A percentile compares a stretch with the other conserved stretches of the same genome.
These are phyloP conservation scores for Avena eriantha DNA, from an alignment of 176 grass and related monocot species.

Conservation along the genomic window DNA sequence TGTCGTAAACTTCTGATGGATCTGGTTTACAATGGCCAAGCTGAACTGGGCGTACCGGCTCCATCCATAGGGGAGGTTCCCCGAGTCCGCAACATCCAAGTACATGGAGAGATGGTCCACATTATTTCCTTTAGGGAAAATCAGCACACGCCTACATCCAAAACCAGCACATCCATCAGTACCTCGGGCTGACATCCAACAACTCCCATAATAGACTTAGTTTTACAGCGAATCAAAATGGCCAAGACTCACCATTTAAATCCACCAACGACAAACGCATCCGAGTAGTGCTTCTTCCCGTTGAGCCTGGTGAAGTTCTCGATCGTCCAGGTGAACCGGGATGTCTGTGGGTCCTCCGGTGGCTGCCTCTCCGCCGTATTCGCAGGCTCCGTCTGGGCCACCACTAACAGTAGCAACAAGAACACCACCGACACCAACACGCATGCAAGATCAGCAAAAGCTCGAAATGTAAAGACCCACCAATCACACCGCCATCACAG, in stretches of 20 bases:
- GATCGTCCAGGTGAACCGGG: conserved; percentile 92
- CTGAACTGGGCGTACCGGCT: conserved; percentile 90
- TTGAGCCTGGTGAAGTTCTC: conserved; percentile 86
- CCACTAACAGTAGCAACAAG: conserved; percentile 47
- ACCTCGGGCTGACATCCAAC: neutral
- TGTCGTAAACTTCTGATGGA: conserved; percentile 71
- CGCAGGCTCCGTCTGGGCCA: conserved; percentile 70
- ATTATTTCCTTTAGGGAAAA: conserved; percentile 98
- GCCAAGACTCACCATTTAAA: conserved; percentile 72
- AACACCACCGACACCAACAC: neutral
- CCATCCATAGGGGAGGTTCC: conserved; percentile 82
- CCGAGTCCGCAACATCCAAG: conserved; percentile 92
- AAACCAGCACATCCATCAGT: conserved; percentile 7
- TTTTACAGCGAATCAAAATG: neutral
- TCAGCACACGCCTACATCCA: conserved; percentile 76
- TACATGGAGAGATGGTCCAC: conserved; percentile 94
- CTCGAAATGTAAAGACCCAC: conserved; percentile 26
- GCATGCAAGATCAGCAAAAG: conserved; percentile 6
- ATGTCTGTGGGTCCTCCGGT: conserved; percentile 78
- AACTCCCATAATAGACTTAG: neutral
- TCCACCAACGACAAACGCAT: conserved; percentile 73
- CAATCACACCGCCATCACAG: neutral
- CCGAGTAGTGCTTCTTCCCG: conserved; percentile 93
- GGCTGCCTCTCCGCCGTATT: conserved; percentile 75
- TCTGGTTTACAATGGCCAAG: conserved; percentile 88